Conservation (phyloP, 371 early-diverging fungal species). For the Smittium culicis region DNA sequence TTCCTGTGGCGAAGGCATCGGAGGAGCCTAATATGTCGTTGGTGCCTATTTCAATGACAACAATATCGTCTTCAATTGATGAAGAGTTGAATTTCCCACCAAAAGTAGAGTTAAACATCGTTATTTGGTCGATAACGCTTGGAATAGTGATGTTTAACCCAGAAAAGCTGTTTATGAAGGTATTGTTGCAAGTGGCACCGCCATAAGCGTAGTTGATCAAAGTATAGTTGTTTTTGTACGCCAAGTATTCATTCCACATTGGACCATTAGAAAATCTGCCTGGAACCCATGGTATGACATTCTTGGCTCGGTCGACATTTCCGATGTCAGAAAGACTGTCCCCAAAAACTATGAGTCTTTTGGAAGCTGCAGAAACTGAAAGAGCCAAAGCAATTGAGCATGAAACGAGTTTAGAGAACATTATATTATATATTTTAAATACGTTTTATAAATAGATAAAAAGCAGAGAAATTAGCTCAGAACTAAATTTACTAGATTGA, state of each 20-base stretch:
- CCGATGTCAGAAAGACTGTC: conserved; percentile 13
- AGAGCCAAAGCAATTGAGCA: background rate
- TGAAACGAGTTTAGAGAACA: background rate
- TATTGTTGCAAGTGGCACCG: conserved; percentile 39
- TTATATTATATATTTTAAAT: too few species aligned
- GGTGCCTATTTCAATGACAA: conserved; percentile 16
- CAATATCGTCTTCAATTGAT: conserved; percentile 9
- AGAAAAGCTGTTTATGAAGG: background rate
- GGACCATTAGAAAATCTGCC: conserved; percentile 43
- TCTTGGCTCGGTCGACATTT: background rate
- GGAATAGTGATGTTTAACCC: conserved; percentile 10
- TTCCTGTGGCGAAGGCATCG: background rate
- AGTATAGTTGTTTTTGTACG: conserved; percentile 18
- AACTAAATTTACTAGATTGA: too few species aligned
- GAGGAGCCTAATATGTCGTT: conserved; percentile 14
- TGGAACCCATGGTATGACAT: conserved; percentile 14
- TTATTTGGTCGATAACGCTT: conserved; percentile 13
- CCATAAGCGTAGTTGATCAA: conserved; percentile 36
- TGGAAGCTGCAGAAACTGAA: background rate
- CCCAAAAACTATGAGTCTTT: conserved; percentile 8
- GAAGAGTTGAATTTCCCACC: background rate
- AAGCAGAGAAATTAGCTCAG: too few species aligned
- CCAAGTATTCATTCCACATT: conserved; percentile 38
- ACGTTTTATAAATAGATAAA: too few species aligned
- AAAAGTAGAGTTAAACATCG: conserved; percentile 10